Conservation (phyloP, 2,329 filamentous ascomycete species). For the Rhytidhysteron rufulum region DNA sequence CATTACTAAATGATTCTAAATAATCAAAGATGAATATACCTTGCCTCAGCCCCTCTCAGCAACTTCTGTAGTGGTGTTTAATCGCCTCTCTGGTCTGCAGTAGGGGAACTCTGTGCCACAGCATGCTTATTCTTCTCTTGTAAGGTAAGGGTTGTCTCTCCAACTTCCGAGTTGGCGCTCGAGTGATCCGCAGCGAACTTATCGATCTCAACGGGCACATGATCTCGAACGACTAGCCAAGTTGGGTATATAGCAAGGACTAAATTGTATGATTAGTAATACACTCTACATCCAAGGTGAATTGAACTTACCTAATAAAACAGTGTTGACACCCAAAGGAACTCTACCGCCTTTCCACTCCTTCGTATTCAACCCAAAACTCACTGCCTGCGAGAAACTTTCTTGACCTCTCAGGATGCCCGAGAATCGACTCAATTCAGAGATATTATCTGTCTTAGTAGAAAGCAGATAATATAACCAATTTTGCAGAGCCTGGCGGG, state of each 20-base stretch:
- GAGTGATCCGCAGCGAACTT: slow-evolving; percentile 1
- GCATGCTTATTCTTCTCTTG: too few species aligned
- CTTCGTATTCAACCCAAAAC: slow-evolving; percentile 29
- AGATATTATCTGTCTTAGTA: slow-evolving; percentile 19
- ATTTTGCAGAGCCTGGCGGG: slow-evolving; percentile 29
- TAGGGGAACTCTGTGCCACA: too few species aligned
- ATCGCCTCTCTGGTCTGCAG: too few species aligned
- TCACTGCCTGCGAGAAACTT: slow-evolving; percentile 22
- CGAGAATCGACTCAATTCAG: slow-evolving; percentile 20
- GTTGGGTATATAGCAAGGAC: slow-evolving; percentile 17
- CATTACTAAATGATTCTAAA: too few species aligned
- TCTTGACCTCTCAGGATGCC: slow-evolving; percentile 22
- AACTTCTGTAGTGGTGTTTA: too few species aligned
- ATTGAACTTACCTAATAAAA: slow-evolving; percentile 16
- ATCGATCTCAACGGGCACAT: slow-evolving; percentile 21
- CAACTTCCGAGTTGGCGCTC: too few species aligned
- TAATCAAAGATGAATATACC: too few species aligned
- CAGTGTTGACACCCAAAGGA: slow-evolving; percentile 23
- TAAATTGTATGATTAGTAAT: slow-evolving; percentile 4
- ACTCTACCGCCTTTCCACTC: slow-evolving; percentile 31
- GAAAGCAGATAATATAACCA: slow-evolving; percentile 34
- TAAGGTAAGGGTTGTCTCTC: too few species aligned
- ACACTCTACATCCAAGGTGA: background rate
- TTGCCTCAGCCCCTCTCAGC: too few species aligned
- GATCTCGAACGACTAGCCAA: slow-evolving; percentile 19